Base-by-base conservation (phyloP, 495 filamentous ascomycete species). In the Aspergillus sclerotioniger region DNA sequence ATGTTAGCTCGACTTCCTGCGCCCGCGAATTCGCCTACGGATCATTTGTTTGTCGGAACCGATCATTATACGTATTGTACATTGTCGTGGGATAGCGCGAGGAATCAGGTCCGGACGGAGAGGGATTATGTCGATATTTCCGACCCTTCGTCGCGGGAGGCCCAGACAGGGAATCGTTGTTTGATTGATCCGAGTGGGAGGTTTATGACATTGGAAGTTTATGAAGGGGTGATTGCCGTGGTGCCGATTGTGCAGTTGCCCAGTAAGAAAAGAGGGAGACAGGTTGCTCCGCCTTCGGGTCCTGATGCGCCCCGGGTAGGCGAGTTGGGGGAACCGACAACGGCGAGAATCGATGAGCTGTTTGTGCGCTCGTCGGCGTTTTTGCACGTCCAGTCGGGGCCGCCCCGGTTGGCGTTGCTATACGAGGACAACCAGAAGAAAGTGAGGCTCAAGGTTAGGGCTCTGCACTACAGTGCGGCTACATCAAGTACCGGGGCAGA, bases 1-100 rank as follows among this genome's bases (percentile, higher is more conserved):
- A 91, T 96, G 75, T 83, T 99, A 41, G 84, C 91, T 56, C 89
- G 87, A 61, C 78, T 99, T 17, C 73, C 75, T 1, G 85, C 83
- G 0, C 94, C 92, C 12, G 80, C 82, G 17, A 80, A 87, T 63
- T 83, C 89, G 16, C 66, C 76, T 6, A 92, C 87, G 8, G 92
- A 97, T 61, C 85, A 98, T 62, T 84, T 99, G 62, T 96, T 99
- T 68, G 81, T 99, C 59, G 93, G 90, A 32, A 97, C 94, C 10
- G 88, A 96, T 66, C 86, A 90, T 53, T 90, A 87, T 63, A 86
- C 88, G 57, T 97, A 96, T 72, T 96, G 96, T 67, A 94, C 90
- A 6, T 71, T 96, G 15, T 84, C 79, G 0, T 99, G 94, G 94
- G 87, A 96, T 71, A 58, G 77, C 12, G 64, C 81, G 8, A 79